phyloP scores from a whole-genome alignment of 495 filamentous ascomycete species.

The Echria macrotheca region DNA sequence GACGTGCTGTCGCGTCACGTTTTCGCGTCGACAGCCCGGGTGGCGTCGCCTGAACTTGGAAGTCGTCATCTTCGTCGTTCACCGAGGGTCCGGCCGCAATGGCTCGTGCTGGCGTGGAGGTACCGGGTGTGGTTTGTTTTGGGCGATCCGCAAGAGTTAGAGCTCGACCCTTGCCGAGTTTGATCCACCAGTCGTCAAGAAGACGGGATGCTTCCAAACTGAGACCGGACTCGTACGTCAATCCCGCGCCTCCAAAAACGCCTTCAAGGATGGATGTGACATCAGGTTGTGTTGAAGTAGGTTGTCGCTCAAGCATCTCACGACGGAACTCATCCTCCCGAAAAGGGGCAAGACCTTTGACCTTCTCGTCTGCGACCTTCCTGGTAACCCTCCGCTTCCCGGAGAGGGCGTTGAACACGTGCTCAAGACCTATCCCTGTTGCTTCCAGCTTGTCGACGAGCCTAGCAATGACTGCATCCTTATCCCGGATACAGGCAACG shows the following conservation, averaged over 20 bases:
- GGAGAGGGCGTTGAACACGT: conserved; percentile 62
- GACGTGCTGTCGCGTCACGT: conserved; percentile 3
- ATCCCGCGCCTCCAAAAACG: conserved; percentile 30
- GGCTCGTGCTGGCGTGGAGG: not conserved
- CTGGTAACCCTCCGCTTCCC: conserved; percentile 44
- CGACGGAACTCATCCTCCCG: conserved; percentile 42
- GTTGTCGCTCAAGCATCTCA: conserved; percentile 16
- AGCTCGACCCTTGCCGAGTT: conserved; percentile 30
- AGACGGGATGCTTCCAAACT: conserved; percentile 26
- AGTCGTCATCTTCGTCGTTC: conserved; percentile 42
- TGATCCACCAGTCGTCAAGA: conserved; percentile 47
- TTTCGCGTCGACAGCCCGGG: conserved; percentile 23
- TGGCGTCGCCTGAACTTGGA: conserved; percentile 48
- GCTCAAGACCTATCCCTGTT: conserved; percentile 59
- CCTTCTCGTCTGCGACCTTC: conserved; percentile 42
- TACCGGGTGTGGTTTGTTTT: conserved; percentile 20
- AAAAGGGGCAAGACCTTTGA: conserved; percentile 54
- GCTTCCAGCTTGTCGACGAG: conserved; percentile 74
- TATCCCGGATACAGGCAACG: conserved; percentile 57
- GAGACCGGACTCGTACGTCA: conserved; percentile 20
- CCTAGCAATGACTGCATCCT: conserved; percentile 71
- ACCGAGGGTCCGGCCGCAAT: no score
- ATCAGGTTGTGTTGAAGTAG: conserved; percentile 27
- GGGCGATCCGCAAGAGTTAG: conserved; percentile 18
- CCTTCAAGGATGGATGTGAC: conserved; percentile 29